Base-by-base conservation (phyloP, 345 rosid species). In the Fremontodendron californicum region DNA sequence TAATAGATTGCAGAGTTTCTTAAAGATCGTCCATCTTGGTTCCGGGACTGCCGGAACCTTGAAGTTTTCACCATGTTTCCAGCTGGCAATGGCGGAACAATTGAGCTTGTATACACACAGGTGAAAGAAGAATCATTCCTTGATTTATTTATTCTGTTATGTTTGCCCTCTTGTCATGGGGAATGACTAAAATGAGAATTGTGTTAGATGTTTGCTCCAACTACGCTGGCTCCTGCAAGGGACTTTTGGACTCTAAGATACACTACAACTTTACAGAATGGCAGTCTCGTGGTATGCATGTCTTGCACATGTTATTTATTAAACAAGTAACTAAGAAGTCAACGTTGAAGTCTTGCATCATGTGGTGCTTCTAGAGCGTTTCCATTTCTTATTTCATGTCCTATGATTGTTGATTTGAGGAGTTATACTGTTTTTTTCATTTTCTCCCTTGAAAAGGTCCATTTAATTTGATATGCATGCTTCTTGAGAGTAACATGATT, bases 171-270 rank as follows among this genome's bases (percentile, higher is more conserved):
- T 45, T 45, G 40, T 55, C 21, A 18, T 40, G 43, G 57, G 15
- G 16, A 42, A 46, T 51, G 6, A 72, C 46, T 66, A 9, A 64
- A 64, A 21, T 71, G 13, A 65, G 75, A 76, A 65, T 73, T 82
- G 71, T 48, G 77, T 67, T 86, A 96, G 99, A 86, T 86, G n/a
- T 94, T 92, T 83, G 98, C 99, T 75, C 98, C 98, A 27, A 96
- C 99, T n/a, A 96, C 98, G 37, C 84, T 94, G 82, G 99, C 99
- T 86, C 93, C 98, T 80, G 98, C 98, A 37, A 94, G 98, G 65
- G 99, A 96, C 84, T 91, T 96, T 81, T 96, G 99, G 99, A 96
- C 98, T 60, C 79, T 96, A 73, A 86, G 99, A 88, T 96, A 96
- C 81, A 92, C 99, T 60, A 92, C 90, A 1, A 90, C 86, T 81